Evolutionary conservation across 148 eudicot genomes (phyloP), one percentile per base, ranked within the genome.

Genomic region (Hydrangea macrophylla): DNA sequence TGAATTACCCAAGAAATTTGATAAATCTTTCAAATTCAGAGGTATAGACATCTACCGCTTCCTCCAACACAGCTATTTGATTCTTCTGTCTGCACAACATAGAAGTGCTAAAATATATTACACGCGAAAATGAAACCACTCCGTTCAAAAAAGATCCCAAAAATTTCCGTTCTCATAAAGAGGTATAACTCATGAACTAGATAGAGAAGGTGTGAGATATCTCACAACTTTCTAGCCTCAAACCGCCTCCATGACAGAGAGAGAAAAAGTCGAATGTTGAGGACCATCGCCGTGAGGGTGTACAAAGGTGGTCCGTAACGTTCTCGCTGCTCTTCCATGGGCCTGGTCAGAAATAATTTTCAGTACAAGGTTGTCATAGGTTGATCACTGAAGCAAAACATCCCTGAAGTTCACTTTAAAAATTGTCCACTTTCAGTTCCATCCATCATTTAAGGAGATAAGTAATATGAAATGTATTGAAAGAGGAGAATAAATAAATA

Each of bases 281-380:
- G 79, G 65, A 72, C 88, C 99, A 94, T 87, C 76, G 81, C 73
- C 22, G 99, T 88, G 61, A 94, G 97, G 78, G 87, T 84, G 84
- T 94, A 94, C 72, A 94, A 77, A 78, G 96, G 93, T 62, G 99
- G 99, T 70, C 99, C 99, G 78, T 94, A 94, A 32, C 99, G 90
- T 26, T 90, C 86, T 42, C 99, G 81, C 74, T 94, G 99, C 75
- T 94, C 99, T 76, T 94, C 99, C 99, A 94, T 94, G 71, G 99
- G 99, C 83, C 99, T 94, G 80, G 22, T 70, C 13, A 70, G 23
- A 35, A 27, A 15, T 35, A 59, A 58, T 39, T 72, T 33, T 61
- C 40, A 68, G 58, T 9, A 35, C 53, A 55, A 64, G 22, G 54
- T 23, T 44, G 28, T 45, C 0, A 33, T 8, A 67, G 44, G 39